These are phyloP conservation scores for Plasmopara viticola DNA, from an alignment of 352 stramenopile species.

Conservation along the genomic window DNA sequence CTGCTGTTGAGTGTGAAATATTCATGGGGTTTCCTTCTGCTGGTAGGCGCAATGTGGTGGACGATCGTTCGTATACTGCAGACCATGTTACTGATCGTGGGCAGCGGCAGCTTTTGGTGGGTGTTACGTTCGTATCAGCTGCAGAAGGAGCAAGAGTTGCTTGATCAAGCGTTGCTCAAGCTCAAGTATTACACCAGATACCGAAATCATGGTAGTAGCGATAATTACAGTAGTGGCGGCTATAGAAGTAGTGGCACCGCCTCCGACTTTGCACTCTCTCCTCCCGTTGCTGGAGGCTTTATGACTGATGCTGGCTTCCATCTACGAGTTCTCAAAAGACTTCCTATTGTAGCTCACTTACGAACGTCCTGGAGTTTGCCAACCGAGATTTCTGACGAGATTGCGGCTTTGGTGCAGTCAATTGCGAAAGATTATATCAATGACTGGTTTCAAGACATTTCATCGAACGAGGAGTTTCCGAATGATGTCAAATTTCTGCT, in stretches of 20 bases:
- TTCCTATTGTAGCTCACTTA: slow-evolving; percentile 55
- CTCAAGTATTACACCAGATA: slow-evolving; percentile 54
- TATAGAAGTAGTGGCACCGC: not conserved
- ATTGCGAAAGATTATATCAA: slow-evolving; percentile 54
- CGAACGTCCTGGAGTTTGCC: slow-evolving; percentile 53
- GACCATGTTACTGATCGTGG: slow-evolving; percentile 36
- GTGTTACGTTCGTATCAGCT: slow-evolving; percentile 58
- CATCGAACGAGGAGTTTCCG: slow-evolving; percentile 59
- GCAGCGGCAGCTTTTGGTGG: slow-evolving; percentile 54
- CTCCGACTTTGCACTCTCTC: slow-evolving; percentile 3
- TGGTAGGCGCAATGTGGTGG: slow-evolving; percentile 21
- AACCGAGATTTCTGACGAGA: slow-evolving; percentile 52
- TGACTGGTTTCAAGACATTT: slow-evolving; percentile 65
- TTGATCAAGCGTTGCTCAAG: slow-evolving; percentile 41
- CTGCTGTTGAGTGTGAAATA: slow-evolving; percentile 25
- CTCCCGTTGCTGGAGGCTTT: slow-evolving; percentile 1
- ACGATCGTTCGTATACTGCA: slow-evolving; percentile 30
- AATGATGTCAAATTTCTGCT: slow-evolving; percentile 60
- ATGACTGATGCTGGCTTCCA: slow-evolving; percentile 45
- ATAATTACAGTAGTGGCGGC: slow-evolving; percentile 5
- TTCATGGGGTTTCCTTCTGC: slow-evolving; percentile 15
- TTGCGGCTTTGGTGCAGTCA: slow-evolving; percentile 41
- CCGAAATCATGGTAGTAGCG: slow-evolving; percentile 21
- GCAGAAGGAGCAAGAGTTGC: slow-evolving; percentile 51
- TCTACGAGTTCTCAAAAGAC: slow-evolving; percentile 45